Evolutionary conservation across 768 basidiomycete genomes (phyloP), one percentile per base, ranked within the genome.

Genomic region (Amylocystis lapponica): DNA sequence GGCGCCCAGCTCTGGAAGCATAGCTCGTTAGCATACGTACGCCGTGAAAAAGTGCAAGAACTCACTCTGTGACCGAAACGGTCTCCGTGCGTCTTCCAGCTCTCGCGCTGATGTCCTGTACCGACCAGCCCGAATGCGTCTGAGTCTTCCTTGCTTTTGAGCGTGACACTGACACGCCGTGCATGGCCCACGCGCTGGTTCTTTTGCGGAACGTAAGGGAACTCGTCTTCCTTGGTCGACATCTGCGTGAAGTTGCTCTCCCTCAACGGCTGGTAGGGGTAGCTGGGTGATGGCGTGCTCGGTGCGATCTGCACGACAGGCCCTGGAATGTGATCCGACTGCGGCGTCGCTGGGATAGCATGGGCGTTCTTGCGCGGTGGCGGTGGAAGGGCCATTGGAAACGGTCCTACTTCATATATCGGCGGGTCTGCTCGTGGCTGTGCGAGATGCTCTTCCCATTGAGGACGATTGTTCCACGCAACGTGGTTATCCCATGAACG

Each of bases 121-220:
- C 34, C 29, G 17, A 16, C n/a, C 17, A 56, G 41, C 33, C 41
- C 53, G 35, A 49, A 43, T 33, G 52, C 53, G 31, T 57, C 58
- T 6, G 47, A 27, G 27, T 57, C 54, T 30, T 57, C 58, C 47
- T 47, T 57, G 48, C 62, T 64, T 54, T 63, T 67, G 53, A 67
- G 43, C 31, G 56, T 46, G 45, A 70, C 62, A 44, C 65, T 71
- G 47, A 70, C 58, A 12, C 70, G 66, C 22, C 64, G 60, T 11
- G 65, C 62, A 30, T 71, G 69, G 5, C 70, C 69, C 2, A 55
- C 50, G n/a, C 48, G 57, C 45, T 63, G 60, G 31, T 53, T 44
- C 41, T 54, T 57, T 17, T 59, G 62, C 19, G 66, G 61, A 8
- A 50, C 52, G 48, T 66, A 66, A 11, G 69, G 58, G 38, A 60